A percentile compares a stretch with the other conserved stretches of the same genome.
Evolutionary conservation across 2,329 filamentous ascomycete genomes (phyloP).

Genomic region (Botrytis fabae): DNA sequence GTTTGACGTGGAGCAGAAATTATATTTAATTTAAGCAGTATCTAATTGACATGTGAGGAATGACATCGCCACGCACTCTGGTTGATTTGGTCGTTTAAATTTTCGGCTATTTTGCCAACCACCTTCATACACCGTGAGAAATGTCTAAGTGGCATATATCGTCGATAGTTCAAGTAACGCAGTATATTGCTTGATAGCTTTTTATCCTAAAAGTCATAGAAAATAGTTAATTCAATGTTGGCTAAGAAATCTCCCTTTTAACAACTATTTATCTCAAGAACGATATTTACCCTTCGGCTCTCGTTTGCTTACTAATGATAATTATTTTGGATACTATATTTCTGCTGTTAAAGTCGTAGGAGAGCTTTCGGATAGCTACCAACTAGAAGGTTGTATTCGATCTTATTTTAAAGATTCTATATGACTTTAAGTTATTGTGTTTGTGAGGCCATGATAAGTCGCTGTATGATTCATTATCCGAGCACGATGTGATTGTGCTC

Average conservation of each 20-base stretch:
- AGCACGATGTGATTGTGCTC: too few relatives aligned
- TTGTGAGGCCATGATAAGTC: neutral
- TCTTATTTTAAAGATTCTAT: neutral
- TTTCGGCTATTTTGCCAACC: neutral
- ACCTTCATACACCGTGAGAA: neutral
- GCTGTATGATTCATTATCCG: too few relatives aligned
- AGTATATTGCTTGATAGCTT: too few relatives aligned
- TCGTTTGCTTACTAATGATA: neutral
- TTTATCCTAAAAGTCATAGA: too few relatives aligned
- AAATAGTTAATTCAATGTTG: rapidly evolving
- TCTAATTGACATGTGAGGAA: neutral
- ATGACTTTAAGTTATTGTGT: neutral
- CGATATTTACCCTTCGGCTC: neutral
- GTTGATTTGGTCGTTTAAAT: neutral
- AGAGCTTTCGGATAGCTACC: rapidly evolving
- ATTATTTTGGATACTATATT: too few relatives aligned
- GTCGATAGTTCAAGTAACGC: neutral
- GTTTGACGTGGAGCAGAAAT: neutral
- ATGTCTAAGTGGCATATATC: neutral
- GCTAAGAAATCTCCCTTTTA: too few relatives aligned
- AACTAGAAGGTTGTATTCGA: rapidly evolving
- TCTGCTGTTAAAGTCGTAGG: neutral
- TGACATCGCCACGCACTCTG: neutral
- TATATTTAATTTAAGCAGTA: neutral
- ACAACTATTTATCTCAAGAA: neutral